These are phyloP conservation scores for Phytophthora fragariae DNA, from an alignment of 352 stramenopile species.

Conservation along the genomic window DNA sequence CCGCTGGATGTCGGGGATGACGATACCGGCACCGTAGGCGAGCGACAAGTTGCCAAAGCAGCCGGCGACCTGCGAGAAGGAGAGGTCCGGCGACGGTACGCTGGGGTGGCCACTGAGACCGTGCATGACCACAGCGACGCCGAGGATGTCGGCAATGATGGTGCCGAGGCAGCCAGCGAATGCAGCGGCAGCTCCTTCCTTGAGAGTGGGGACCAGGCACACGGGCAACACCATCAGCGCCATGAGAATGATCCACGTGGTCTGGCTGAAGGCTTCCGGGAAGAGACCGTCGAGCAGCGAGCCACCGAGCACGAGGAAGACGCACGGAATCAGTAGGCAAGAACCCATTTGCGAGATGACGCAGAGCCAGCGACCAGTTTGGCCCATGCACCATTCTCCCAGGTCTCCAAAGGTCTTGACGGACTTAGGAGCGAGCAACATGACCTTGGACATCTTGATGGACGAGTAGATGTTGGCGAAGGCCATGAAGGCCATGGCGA, in stretches of 20 bases:
- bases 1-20: slow-evolving; percentile 58
- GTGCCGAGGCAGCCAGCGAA: slow-evolving; percentile 55
- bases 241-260: slow-evolving; percentile 60
- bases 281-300: slow-evolving; percentile 55
- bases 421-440: slow-evolving; percentile 48
- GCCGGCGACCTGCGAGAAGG: slow-evolving; percentile 48
- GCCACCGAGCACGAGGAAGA: slow-evolving; percentile 62
- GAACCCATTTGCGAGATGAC: slow-evolving; percentile 49
- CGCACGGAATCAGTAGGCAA: slow-evolving; percentile 51
- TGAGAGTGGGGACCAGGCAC: slow-evolving; percentile 54
- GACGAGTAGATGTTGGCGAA: slow-evolving; percentile 52
- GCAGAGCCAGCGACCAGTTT: slow-evolving; percentile 47
- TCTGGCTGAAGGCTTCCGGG: slow-evolving; percentile 47
- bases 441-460: slow-evolving; percentile 46
- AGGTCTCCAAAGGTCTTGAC: slow-evolving; percentile 64
- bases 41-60: slow-evolving; percentile 64
- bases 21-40: slow-evolving; percentile 56
- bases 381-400: slow-evolving; percentile 57
- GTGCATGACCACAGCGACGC: slow-evolving; percentile 45
- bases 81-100: slow-evolving; percentile 44
- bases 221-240: slow-evolving; percentile 46
- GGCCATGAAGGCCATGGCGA: slow-evolving; percentile 58
- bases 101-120: slow-evolving; percentile 48
- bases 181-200: slow-evolving; percentile 49
- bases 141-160: slow-evolving; percentile 53